Percentiles rank a stretch among this genome's conserved stretches.
These are phyloP conservation scores for Penicillium sp. DNA, from an alignment of 2,329 filamentous ascomycete genomes.

Conservation along the genomic window DNA sequence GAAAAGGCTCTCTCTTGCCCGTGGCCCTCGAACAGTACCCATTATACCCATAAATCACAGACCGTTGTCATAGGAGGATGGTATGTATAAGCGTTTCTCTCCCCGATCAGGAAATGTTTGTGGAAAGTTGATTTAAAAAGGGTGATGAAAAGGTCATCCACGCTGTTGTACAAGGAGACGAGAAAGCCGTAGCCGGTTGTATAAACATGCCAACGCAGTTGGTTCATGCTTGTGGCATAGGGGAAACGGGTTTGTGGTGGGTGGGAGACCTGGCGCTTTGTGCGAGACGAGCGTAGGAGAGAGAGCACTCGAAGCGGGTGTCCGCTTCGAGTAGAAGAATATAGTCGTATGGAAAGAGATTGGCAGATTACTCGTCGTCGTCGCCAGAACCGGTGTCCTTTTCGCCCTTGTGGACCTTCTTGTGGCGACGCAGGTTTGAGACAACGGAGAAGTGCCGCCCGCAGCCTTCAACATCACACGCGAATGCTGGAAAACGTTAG, in stretches of 20 bases:
- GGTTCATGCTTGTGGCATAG: constrained; percentile 9
- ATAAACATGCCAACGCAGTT: constrained; percentile 18
- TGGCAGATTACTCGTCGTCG: constrained; percentile 38
- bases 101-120: constrained; percentile 13
- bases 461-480: constrained; percentile 90
- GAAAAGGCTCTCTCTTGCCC: constrained; percentile 14
- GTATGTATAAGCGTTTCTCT: constrained; percentile 6
- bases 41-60: constrained; percentile 10
- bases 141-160: constrained; percentile 11
- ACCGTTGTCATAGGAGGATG: constrained; percentile 5
- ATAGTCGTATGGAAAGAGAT: constrained; percentile 3
- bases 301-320: constrained; percentile 9
- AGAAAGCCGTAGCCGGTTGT: neutral
- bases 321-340: constrained; percentile 15
- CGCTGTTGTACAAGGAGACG: constrained; percentile 33
- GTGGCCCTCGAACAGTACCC: constrained; percentile 10
- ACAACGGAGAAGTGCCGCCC: constrained; percentile 96
- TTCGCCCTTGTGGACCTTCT: constrained; percentile 85
- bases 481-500: constrained; percentile 65
- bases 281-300: constrained; percentile 4
- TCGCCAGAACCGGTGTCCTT: constrained; percentile 41
- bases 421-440: constrained; percentile 88
- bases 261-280: constrained; percentile 1
- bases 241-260: constrained; percentile 5
- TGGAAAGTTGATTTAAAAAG: constrained; percentile 2